phyloP scores from a whole-genome alignment of 768 basidiomycete species.

The Botryobasidium botryosum region DNA sequence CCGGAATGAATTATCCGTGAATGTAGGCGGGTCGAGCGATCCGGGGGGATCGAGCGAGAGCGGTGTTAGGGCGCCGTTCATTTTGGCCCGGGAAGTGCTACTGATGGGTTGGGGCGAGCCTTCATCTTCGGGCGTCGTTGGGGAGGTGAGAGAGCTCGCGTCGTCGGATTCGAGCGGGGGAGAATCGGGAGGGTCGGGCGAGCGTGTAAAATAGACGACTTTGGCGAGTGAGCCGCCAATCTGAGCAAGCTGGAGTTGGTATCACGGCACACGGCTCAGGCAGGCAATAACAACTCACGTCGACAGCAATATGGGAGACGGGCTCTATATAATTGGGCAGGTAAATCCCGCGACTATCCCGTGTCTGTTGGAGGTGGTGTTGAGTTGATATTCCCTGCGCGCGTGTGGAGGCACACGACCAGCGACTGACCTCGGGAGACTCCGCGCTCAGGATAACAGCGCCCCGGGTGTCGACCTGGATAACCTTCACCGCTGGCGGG shows the following conservation, averaged over 20 bases:
- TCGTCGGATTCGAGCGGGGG: conserved; percentile 32
- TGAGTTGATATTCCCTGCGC: background rate
- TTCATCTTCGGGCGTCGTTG: conserved; percentile 9
- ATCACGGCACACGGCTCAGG: conserved; percentile 1
- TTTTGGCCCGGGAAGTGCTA: conserved; percentile 16
- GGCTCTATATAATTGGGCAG: conserved; percentile 96
- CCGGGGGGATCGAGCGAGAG: conserved; percentile 39
- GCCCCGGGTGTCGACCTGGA: conserved; percentile 89
- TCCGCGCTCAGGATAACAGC: conserved; percentile 88
- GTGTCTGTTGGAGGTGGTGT: conserved; percentile 52
- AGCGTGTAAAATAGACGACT: conserved; percentile 95
- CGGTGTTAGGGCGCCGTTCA: conserved; percentile 69
- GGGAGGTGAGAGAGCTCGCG: conserved; percentile 7
- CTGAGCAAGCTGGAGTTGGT: conserved; percentile 24
- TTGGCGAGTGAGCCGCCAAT: conserved; percentile 96
- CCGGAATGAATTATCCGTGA: conserved; percentile 25
- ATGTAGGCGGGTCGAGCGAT: conserved; percentile 17
- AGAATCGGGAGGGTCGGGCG: conserved; percentile 67
- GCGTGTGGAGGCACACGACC: background rate
- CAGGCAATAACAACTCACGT: conserved; percentile 41
- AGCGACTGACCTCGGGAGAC: conserved; percentile 63
- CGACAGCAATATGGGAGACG: conserved; percentile 92
- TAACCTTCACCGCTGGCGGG: conserved; percentile 68
- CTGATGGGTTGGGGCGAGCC: background rate
- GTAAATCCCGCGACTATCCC: conserved; percentile 93